Conservation (phyloP, 2,329 filamentous ascomycete species). For the Fusarium mundagurra region DNA sequence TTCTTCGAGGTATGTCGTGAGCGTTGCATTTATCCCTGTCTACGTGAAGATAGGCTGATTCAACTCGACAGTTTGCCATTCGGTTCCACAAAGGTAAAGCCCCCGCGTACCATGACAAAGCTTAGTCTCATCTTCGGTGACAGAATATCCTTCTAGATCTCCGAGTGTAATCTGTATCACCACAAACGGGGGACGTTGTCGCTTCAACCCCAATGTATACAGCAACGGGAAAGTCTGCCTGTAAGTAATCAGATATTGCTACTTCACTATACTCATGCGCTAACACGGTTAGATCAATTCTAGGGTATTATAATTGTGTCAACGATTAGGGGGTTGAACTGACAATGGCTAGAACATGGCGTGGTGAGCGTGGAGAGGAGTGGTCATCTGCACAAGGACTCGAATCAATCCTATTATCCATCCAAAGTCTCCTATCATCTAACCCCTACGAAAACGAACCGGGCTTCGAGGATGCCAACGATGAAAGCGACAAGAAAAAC, state of each 20-base stretch:
- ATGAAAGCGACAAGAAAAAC: constrained; percentile 74
- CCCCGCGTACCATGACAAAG: constrained; percentile 4
- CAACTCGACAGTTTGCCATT: constrained; percentile 70
- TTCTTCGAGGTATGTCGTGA: constrained; percentile 82
- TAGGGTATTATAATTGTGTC: constrained; percentile 69
- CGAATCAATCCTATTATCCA: constrained; percentile 93
- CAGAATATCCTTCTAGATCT: constrained; percentile 83
- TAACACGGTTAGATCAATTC: constrained; percentile 74
- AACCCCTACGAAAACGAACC: constrained; percentile 98
- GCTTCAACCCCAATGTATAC: constrained; percentile 99
- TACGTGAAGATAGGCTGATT: background rate
- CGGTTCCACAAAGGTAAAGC: constrained; percentile 76
- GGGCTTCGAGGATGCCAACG: constrained; percentile 82
- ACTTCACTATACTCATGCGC: background rate
- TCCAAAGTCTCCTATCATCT: constrained; percentile 92
- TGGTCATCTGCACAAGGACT: constrained; percentile 97
- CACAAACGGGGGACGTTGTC: constrained; percentile 86
- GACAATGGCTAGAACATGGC: constrained; percentile 80
- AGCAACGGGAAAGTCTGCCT: constrained; percentile 90
- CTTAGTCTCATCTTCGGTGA: constrained; percentile 11
- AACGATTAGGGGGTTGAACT: background rate
- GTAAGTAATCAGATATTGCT: constrained; percentile 60
- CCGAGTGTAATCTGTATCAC: constrained; percentile 75
- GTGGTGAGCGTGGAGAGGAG: constrained; percentile 87
- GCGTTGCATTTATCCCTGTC: background rate